Evolutionary conservation across 768 basidiomycete genomes (phyloP).

Genomic region (Leucosporidium scottii): DNA sequence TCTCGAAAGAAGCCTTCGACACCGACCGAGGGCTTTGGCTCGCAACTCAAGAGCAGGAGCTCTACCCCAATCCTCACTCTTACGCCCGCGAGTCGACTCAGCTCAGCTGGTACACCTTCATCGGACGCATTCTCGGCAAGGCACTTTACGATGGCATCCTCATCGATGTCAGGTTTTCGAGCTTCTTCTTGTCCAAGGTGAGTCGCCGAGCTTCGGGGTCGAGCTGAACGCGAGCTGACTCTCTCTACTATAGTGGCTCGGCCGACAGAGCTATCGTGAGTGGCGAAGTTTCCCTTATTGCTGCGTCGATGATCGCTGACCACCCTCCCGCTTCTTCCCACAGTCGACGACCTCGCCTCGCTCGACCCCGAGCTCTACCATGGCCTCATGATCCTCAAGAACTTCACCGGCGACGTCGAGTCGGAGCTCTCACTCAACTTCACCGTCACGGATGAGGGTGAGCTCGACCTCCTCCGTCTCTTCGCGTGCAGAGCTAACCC

Average conservation of each 20-base stretch:
- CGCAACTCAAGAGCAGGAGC: conserved; percentile 77
- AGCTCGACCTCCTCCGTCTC: conserved; percentile 36
- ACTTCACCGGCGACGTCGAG: conserved; percentile 75
- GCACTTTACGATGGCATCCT: conserved; percentile 94
- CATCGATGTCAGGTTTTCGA: conserved; percentile 87
- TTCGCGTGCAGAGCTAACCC: no score
- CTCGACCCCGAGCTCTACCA: conserved; percentile 88
- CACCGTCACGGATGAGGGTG: conserved; percentile 76
- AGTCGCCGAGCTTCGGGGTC: conserved; percentile 37
- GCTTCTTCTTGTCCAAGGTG: conserved; percentile 78
- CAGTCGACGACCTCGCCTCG: conserved; percentile 78
- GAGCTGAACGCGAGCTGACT: background rate
- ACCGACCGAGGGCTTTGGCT: conserved; percentile 91
- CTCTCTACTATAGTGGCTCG: conserved; percentile 64
- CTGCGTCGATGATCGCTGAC: background rate
- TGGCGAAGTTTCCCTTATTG: background rate
- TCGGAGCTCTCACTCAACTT: conserved; percentile 79
- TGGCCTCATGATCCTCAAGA: conserved; percentile 85
- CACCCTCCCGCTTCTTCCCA: background rate
- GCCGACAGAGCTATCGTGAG: conserved; percentile 66
- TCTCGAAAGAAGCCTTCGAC: conserved; percentile 91
- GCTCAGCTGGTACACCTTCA: conserved; percentile 84
- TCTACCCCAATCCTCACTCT: conserved; percentile 88
- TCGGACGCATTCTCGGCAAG: conserved; percentile 89
- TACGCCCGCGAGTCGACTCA: conserved; percentile 78